Evolutionary conservation across 2,329 filamentous ascomycete species (phyloP).

Genomic region (Tolypocladium nubicola): DNA sequence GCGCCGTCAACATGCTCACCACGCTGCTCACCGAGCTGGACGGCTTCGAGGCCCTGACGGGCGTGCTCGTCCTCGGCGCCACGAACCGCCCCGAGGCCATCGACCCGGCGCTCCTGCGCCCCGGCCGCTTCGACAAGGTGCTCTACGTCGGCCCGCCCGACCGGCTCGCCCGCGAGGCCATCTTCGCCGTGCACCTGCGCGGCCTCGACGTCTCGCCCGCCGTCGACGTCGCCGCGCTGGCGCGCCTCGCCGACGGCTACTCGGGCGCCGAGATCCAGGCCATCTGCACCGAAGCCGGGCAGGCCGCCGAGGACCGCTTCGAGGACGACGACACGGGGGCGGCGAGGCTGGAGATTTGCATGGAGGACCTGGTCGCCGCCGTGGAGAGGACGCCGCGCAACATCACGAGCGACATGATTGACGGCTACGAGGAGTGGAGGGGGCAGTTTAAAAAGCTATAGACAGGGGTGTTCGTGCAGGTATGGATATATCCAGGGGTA

Average conservation of each 20-base stretch:
- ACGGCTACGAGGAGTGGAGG: constrained; percentile 48
- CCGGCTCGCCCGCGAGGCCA: constrained; percentile 59
- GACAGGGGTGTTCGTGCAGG: background rate
- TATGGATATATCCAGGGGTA: background rate
- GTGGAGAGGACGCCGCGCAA: constrained; percentile 39
- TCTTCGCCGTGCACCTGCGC: constrained; percentile 58
- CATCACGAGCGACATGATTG: constrained; percentile 48
- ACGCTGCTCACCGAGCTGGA: constrained; percentile 93
- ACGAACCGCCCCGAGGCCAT: constrained; percentile 84
- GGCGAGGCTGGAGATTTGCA: constrained; percentile 23
- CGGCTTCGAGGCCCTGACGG: constrained; percentile 74
- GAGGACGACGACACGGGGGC: constrained; percentile 16
- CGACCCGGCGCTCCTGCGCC: constrained; percentile 75
- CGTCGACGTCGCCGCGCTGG: constrained; percentile 55
- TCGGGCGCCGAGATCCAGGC: constrained; percentile 73
- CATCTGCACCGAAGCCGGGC: constrained; percentile 35
- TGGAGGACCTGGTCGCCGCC: constrained; percentile 32
- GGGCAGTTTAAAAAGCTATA: constrained; percentile 21
- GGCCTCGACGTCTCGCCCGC: constrained; percentile 49
- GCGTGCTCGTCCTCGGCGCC: constrained; percentile 79
- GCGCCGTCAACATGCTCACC: constrained; percentile 72
- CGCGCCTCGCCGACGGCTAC: constrained; percentile 59
- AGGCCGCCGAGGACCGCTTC: constrained; percentile 28
- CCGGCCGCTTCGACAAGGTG: constrained; percentile 74
- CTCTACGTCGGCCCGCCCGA: constrained; percentile 82